phyloP scores from a whole-genome alignment of 805 yeast species.

The Nakazawaea populi region DNA sequence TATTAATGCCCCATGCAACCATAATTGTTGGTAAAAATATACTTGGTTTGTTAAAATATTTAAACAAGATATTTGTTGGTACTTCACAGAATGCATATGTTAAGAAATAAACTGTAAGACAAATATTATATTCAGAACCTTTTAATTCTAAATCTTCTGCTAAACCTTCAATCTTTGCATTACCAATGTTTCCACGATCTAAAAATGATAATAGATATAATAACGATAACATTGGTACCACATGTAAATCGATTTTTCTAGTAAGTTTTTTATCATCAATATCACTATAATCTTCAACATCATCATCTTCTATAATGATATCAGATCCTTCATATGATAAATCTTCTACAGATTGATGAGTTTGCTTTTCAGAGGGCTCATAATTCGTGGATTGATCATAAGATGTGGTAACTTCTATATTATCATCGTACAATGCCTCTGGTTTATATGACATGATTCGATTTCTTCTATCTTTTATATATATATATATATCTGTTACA shows the following conservation, averaged over 20 bases:
- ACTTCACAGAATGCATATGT: slow-evolving; percentile 38
- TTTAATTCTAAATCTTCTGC: slow-evolving; percentile 31
- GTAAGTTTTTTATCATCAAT: slow-evolving; percentile 25
- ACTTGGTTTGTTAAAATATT: slow-evolving; percentile 26
- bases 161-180: slow-evolving; percentile 51
- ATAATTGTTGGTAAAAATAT: slow-evolving; percentile 25
- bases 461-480: neutral
- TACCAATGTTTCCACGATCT: slow-evolving; percentile 55
- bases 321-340: neutral
- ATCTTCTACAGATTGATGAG: neutral
- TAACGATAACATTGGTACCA: slow-evolving; percentile 36
- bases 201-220: slow-evolving; percentile 41
- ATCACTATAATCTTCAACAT: slow-evolving; percentile 24
- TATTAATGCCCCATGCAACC: slow-evolving; percentile 32
- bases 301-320: neutral
- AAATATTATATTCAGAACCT: slow-evolving; percentile 34
- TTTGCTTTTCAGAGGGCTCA: neutral
- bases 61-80: slow-evolving; percentile 29
- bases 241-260: slow-evolving; percentile 34
- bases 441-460: neutral
- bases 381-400: neutral
- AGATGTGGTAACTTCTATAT: neutral
- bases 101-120: slow-evolving; percentile 39
- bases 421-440: neutral
- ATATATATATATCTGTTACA: neutral